Percentiles rank a stretch among this genome's conserved stretches.
These are phyloP conservation scores for Eucalyptus globulus DNA, from an alignment of 345 rosid genomes.

Conservation along the genomic window DNA sequence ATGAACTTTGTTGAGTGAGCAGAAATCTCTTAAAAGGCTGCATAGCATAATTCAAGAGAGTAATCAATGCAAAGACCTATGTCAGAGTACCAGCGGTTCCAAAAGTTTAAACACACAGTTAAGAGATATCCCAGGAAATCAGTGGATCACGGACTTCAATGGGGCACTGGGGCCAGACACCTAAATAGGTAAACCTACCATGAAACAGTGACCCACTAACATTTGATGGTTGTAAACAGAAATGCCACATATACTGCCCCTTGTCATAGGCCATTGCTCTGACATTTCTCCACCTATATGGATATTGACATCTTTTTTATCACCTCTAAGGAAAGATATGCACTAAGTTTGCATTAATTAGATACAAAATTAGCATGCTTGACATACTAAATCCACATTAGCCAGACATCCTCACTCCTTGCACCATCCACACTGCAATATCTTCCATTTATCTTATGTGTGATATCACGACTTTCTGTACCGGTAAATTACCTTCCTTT, in stretches of 20 bases:
- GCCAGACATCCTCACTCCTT: neutral
- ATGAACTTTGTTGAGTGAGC: neutral
- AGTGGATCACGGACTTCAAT: neutral
- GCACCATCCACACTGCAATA: neutral
- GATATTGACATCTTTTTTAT: neutral
- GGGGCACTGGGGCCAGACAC: neutral
- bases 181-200: neutral
- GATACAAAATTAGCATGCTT: neutral
- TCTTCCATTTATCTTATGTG: neutral
- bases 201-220: neutral
- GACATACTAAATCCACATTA: neutral
- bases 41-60: neutral
- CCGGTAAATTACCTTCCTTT: neutral
- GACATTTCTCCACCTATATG: neutral
- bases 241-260: neutral
- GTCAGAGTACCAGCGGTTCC: neutral
- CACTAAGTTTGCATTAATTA: neutral
- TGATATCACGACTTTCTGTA: neutral
- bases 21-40: neutral
- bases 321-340: neutral
- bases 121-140: neutral
- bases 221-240: neutral
- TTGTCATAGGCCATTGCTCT: neutral
- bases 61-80: neutral
- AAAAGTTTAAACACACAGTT: neutral